Percentiles rank a stretch among this genome's conserved stretches.
These are phyloP conservation scores for Botrytis deweyae DNA, from an alignment of 2,329 filamentous ascomycete genomes.

Conservation along the genomic window DNA sequence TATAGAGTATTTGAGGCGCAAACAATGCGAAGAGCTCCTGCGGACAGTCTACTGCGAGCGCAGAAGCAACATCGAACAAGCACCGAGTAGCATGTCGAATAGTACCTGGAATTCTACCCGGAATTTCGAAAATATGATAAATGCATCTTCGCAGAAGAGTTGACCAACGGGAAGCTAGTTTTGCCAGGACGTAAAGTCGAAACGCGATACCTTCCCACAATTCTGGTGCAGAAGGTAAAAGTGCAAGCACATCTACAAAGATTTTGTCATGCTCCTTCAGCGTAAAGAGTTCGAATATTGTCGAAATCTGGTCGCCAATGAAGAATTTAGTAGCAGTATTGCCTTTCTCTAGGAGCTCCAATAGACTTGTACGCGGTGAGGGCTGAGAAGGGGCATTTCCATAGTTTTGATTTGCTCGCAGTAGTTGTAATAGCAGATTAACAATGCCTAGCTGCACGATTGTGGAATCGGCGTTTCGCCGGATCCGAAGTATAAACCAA, in stretches of 20 bases:
- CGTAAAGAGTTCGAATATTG: constrained; percentile 79
- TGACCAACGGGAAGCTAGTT: constrained; percentile 78
- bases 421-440: constrained; percentile 66
- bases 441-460: constrained; percentile 66
- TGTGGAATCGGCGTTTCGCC: constrained; percentile 67
- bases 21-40: constrained; percentile 79
- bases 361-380: constrained; percentile 66
- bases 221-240: constrained; percentile 69
- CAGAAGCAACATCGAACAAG: constrained; percentile 62
- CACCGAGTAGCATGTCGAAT: constrained; percentile 71
- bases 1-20: constrained; percentile 83
- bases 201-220: constrained; percentile 82
- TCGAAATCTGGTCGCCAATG: constrained; percentile 67
- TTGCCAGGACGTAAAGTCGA: constrained; percentile 72
- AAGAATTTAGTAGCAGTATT: constrained; percentile 72
- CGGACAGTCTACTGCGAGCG: constrained; percentile 63
- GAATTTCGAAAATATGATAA: constrained; percentile 92
- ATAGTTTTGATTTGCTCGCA: constrained; percentile 67
- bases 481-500: constrained; percentile 68
- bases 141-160: constrained; percentile 83
- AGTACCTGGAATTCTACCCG: constrained; percentile 67
- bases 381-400: constrained; percentile 42
- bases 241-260: constrained; percentile 78
- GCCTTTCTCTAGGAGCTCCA: constrained; percentile 67
- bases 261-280: constrained; percentile 80